Conservation (phyloP, 1,139 yeast genomes). For the Blastobotrys capitulatus region DNA sequence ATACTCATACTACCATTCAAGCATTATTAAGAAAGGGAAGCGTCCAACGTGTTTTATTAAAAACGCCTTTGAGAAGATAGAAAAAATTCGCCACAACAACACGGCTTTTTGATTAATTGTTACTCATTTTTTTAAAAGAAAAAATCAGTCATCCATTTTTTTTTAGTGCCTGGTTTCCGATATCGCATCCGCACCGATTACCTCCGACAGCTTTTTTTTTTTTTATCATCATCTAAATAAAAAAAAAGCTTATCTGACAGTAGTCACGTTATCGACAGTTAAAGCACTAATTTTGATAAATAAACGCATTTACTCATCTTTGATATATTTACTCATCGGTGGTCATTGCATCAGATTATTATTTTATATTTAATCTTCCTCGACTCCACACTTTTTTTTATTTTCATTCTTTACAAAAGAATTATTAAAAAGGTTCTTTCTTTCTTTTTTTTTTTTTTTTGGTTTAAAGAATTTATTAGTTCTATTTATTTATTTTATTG, state of each 20-base stretch:
- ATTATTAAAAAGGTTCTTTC: too few relatives aligned
- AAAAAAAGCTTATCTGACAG: neutral
- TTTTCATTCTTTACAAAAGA: too few relatives aligned
- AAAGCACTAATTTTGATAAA: neutral
- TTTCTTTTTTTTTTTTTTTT: neutral
- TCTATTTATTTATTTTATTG: neutral
- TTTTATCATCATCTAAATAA: neutral
- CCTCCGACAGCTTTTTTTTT: neutral
- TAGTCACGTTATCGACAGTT: neutral
- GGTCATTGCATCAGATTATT: neutral
- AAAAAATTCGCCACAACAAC: conserved; percentile 1
- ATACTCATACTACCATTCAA: too few relatives aligned
- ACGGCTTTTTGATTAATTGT: neutral
- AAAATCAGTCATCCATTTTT: conserved; percentile 2
- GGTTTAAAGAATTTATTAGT: neutral
- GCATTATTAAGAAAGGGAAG: too few relatives aligned
- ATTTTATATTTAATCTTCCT: neutral
- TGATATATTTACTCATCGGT: neutral
- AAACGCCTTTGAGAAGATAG: neutral
- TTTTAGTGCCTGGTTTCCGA: too few relatives aligned
- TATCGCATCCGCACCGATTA: neutral
- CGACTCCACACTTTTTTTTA: neutral
- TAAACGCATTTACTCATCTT: conserved; percentile 2
- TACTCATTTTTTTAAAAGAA: neutral
- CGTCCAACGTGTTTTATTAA: neutral